A percentile compares a stretch with the other conserved stretches of the same genome.
These are phyloP conservation scores for Henckelia pumila DNA, from an alignment of 257 asterid species.

Conservation along the genomic window DNA sequence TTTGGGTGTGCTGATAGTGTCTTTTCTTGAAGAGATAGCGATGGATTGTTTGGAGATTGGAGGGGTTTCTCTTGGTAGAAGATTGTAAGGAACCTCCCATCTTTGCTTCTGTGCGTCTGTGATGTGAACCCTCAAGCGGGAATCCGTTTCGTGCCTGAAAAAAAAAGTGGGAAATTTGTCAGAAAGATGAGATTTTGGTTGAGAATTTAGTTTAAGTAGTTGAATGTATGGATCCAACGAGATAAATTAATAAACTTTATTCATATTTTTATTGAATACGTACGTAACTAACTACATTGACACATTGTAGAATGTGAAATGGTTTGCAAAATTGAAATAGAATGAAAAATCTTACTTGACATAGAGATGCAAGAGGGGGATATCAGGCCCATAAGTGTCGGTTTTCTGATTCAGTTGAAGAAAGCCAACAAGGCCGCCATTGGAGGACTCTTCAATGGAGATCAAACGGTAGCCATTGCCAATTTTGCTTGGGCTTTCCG, in stretches of 20 bases:
- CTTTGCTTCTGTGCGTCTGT: constrained; percentile 76
- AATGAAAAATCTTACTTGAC: constrained; percentile 55
- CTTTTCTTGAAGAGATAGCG: constrained; percentile 31
- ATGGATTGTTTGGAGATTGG: constrained; percentile 39
- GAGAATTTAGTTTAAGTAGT: neutral
- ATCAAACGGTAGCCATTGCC: constrained; percentile 78
- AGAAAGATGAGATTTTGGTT: constrained; percentile 7
- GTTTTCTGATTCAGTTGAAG: constrained; percentile 75
- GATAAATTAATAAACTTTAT: too few species aligned
- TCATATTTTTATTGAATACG: neutral
- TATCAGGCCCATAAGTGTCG: constrained; percentile 73
- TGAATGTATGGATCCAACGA: too few species aligned
- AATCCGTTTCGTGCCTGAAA: constrained; percentile 74
- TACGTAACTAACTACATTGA: neutral
- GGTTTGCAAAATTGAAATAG: neutral
- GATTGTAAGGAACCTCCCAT: constrained; percentile 93
- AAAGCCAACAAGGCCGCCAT: constrained; percentile 77
- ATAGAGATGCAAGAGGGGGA: constrained; percentile 75
- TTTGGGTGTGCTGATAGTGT: constrained; percentile 14
- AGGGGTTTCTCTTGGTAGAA: constrained; percentile 65
- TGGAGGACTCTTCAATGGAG: constrained; percentile 60
- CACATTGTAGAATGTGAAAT: too few species aligned
- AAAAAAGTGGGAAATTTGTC: neutral
- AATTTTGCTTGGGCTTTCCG: constrained; percentile 39
- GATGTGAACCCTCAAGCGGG: constrained; percentile 76